These are phyloP conservation scores for Colletotrichum tamarilloi DNA, from an alignment of 2,329 filamentous ascomycete genomes.

Conservation along the genomic window DNA sequence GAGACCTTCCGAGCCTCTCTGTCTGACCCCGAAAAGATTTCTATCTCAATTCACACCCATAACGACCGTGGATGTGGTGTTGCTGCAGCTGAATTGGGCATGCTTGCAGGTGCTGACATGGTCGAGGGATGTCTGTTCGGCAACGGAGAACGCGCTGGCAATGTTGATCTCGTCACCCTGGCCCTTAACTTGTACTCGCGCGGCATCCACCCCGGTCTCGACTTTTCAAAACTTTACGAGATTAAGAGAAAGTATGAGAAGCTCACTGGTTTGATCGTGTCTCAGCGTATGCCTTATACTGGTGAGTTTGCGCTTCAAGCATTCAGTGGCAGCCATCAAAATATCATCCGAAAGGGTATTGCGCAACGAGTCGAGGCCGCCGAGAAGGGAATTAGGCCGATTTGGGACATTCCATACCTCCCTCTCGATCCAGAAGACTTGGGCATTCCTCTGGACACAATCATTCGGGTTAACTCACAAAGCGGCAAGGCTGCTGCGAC, in stretches of 20 bases:
- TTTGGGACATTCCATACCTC: slow-evolving; percentile 78
- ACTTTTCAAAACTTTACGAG: slow-evolving; percentile 88
- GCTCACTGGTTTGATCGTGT: slow-evolving; percentile 93
- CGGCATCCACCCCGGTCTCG: slow-evolving; percentile 85
- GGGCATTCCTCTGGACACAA: slow-evolving; percentile 92
- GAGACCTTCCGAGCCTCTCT: slow-evolving; percentile 94
- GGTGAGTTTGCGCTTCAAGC: slow-evolving; percentile 90
- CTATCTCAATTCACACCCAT: slow-evolving; percentile 90
- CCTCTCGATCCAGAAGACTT: slow-evolving; percentile 94
- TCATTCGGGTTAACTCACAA: slow-evolving; percentile 97
- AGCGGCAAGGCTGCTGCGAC: slow-evolving; percentile 93
- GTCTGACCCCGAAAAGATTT: slow-evolving; percentile 84
- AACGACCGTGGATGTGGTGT: slow-evolving; percentile 93
- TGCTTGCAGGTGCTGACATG: slow-evolving; percentile 94
- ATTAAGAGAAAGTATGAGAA: slow-evolving; percentile 91
- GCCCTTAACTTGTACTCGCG: slow-evolving; percentile 95
- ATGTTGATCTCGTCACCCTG: slow-evolving; percentile 92
- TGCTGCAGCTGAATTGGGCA: slow-evolving; percentile 89
- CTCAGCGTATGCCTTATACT: slow-evolving; percentile 88
- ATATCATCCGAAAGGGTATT: slow-evolving; percentile 95
- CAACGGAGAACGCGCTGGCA: slow-evolving; percentile 94
- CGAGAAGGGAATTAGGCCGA: slow-evolving; percentile 50
- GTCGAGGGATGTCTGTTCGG: slow-evolving; percentile 95
- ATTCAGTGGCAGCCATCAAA: slow-evolving; percentile 92
- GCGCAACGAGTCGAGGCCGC: slow-evolving; percentile 69